Conservation (phyloP, 2,329 filamentous ascomycete genomes). For the Beauveria rudraprayagi region DNA sequence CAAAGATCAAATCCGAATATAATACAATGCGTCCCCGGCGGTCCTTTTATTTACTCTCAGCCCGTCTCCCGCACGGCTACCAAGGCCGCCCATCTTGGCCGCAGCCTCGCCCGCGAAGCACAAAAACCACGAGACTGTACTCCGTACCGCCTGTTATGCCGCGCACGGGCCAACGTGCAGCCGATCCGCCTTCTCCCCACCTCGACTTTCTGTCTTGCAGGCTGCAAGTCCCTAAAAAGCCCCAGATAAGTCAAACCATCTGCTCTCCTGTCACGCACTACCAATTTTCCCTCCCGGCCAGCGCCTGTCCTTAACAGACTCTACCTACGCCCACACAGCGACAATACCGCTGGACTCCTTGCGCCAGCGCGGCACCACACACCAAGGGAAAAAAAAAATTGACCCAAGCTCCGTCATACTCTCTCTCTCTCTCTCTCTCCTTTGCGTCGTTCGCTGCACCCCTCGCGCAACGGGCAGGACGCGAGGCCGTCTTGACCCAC, state of each 20-base stretch:
- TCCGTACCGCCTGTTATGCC: not conserved
- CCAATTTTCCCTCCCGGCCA: constrained; percentile 32
- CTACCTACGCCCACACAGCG: constrained; percentile 17
- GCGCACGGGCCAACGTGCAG: constrained; percentile 22
- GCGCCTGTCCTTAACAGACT: constrained; percentile 28
- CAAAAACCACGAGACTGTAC: not conserved
- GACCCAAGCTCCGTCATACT: no score
- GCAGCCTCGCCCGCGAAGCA: not conserved
- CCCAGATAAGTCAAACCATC: constrained; percentile 19
- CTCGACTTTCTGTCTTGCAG: not conserved
- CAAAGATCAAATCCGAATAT: not conserved
- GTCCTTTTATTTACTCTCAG: not conserved
- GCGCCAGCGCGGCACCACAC: not conserved
- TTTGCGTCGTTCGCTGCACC: not conserved
- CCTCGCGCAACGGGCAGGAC: not conserved
- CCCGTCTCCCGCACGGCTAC: not conserved
- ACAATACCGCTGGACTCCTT: not conserved
- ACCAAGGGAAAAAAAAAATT: not conserved
- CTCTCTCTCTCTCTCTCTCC: not conserved
- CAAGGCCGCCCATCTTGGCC: not conserved
- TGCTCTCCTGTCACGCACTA: constrained; percentile 26
- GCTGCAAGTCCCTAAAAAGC: not conserved
- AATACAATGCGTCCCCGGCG: not conserved
- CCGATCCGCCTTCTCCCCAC: constrained; percentile 11
- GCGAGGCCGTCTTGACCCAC: constrained; percentile 4